Percentiles rank a stretch among this genome's conserved stretches.
Conservation (phyloP, 306 rosid species). For the Inga leiocalycina region DNA sequence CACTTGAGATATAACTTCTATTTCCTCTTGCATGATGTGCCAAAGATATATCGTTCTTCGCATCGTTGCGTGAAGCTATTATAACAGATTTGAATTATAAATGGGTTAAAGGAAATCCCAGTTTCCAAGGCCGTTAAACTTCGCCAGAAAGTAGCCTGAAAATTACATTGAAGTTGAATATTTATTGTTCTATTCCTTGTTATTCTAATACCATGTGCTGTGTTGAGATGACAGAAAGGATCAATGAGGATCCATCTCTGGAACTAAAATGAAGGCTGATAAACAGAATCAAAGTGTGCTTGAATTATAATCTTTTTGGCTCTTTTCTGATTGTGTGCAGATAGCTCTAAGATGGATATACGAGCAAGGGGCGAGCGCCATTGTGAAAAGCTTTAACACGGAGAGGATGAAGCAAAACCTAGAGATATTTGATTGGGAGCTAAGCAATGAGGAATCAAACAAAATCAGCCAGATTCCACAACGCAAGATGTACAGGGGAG, state of each 20-base stretch:
- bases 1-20: neutral
- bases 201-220: neutral
- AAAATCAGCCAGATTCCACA: constrained; percentile 36
- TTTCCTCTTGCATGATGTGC: neutral
- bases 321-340: constrained; percentile 18
- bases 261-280: neutral
- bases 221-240: neutral
- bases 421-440: constrained; percentile 37
- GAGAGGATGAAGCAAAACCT: constrained; percentile 41
- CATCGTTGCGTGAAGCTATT: neutral
- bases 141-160: neutral
- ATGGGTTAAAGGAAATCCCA: neutral
- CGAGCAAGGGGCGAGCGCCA: constrained; percentile 30
- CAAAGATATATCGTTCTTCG: neutral
- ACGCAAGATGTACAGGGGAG: neutral
- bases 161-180: neutral
- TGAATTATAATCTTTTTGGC: neutral
- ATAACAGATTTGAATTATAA: neutral
- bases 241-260: neutral
- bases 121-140: neutral
- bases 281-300: neutral
- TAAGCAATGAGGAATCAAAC: constrained; percentile 3
- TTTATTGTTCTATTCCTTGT: neutral
- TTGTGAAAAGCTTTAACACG: constrained; percentile 40
- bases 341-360: constrained; percentile 33